These are phyloP conservation scores for Carex littledalei DNA, from an alignment of 176 grass and related monocot species.

Conservation along the genomic window DNA sequence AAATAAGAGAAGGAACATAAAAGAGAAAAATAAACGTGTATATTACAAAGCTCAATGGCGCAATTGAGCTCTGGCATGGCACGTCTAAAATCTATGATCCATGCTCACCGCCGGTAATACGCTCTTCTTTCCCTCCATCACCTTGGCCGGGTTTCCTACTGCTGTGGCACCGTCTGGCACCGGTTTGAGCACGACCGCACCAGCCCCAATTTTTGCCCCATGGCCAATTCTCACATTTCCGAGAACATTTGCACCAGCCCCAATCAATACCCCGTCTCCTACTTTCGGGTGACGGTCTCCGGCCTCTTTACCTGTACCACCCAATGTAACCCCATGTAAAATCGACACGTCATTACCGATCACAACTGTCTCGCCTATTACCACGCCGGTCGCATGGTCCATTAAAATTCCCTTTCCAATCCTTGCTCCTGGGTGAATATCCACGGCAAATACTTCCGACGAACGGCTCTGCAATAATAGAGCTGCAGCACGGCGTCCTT, in stretches of 20 bases:
- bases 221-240: conserved; percentile 62
- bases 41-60: background rate
- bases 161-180: conserved; percentile 52
- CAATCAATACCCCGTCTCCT: conserved; percentile 70
- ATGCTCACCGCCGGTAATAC: conserved; percentile 38
- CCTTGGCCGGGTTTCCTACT: conserved; percentile 63
- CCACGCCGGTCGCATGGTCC: conserved; percentile 88
- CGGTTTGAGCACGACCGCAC: conserved; percentile 60
- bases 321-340: conserved; percentile 71
- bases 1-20: background rate
- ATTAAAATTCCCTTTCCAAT: conserved; percentile 73
- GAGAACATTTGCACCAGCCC: conserved; percentile 73
- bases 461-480: conserved; percentile 77
- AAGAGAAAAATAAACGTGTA: background rate
- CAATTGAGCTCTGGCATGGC: background rate
- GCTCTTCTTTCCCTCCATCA: conserved; percentile 38
- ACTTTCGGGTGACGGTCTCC: conserved; percentile 92
- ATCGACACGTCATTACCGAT: conserved; percentile 67
- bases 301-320: conserved; percentile 62
- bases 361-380: conserved; percentile 87
- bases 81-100: conserved; percentile 49
- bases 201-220: conserved; percentile 69
- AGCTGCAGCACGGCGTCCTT: conserved; percentile 37
- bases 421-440: conserved; percentile 89
- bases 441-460: conserved; percentile 86